Base-by-base conservation (phyloP, 164 flowering plant species). In the Vitis labrusca region DNA sequence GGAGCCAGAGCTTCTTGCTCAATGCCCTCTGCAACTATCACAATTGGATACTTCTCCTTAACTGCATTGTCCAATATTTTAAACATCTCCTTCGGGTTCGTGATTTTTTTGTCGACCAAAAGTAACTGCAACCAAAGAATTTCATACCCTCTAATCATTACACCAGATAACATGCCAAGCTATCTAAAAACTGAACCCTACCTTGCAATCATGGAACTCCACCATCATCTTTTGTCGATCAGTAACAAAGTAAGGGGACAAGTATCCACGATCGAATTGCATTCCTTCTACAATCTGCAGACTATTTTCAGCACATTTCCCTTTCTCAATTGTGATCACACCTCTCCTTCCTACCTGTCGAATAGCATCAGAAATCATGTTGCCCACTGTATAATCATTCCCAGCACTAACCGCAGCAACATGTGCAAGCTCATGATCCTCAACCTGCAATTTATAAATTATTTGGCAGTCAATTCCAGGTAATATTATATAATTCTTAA, bases 391-490 rank as follows among this genome's bases (percentile, higher is more conserved):
- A 78, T 85, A 82, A 74, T 94, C 94, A 84, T 92, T 91, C 47
- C 97, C 98, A 19, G 97, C 97, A 83, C 97, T 92, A 17, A 90
- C 90, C 48, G 97, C 88, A 63, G 98, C 97, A 71, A 94, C 97
- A 81, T 89, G 81, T 60, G 80, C 90, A 66, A 94, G 88, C 80
- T 94, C 94, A 62, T 84, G 76, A 76, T 92, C 97, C 77, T 89
- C 89, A 77, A 94, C 92, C 97, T 94, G 83, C 76, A 84, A 30
- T 13, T 70, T 56, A 15, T 17, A 29, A 56, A 71, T 58, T 27
- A 3, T 71, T 29, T 60, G 15, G 23, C 51, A 13, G 30, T 30
- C 29, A 10, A 48, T 14, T 37, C 44, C 15, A 32, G 60, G 62
- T 44, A 53, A 65, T 51, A 64, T 73, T 53, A 23, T 7, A 56